Evolutionary conservation across 164 flowering plant species (phyloP).

Genomic region (Taxillus chinensis): DNA sequence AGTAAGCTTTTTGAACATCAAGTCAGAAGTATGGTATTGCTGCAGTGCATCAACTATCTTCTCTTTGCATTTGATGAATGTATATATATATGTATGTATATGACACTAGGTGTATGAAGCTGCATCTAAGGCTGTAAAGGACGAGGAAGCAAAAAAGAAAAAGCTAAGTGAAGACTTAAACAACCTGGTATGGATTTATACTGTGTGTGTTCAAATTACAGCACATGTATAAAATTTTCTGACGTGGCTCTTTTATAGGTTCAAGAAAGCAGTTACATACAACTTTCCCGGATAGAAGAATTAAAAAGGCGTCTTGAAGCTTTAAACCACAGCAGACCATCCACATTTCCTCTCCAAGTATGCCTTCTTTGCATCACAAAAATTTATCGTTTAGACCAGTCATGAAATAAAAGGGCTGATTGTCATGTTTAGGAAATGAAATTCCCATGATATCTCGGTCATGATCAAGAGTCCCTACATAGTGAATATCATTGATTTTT

Average conservation of each 20-base stretch:
- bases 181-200: not conserved
- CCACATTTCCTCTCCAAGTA: not conserved
- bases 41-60: no score
- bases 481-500: no score
- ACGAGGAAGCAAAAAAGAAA: not conserved
- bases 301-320: constrained; percentile 2
- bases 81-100: no score
- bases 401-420: no score
- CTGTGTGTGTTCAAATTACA: no score
- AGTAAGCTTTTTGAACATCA: no score
- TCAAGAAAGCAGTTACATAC: constrained; percentile 1
- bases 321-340: not conserved
- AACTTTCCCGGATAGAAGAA: not conserved
- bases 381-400: no score
- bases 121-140: constrained; percentile 1
- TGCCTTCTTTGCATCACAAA: not conserved
- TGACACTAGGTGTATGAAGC: not conserved
- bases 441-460: no score
- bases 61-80: no score
- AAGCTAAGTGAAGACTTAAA: not conserved
- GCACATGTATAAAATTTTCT: not conserved
- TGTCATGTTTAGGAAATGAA: no score
- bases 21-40: no score
- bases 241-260: not conserved
- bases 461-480: no score